These are phyloP conservation scores for Termitomyces sp. DNA, from an alignment of 768 basidiomycete species.

Conservation along the genomic window DNA sequence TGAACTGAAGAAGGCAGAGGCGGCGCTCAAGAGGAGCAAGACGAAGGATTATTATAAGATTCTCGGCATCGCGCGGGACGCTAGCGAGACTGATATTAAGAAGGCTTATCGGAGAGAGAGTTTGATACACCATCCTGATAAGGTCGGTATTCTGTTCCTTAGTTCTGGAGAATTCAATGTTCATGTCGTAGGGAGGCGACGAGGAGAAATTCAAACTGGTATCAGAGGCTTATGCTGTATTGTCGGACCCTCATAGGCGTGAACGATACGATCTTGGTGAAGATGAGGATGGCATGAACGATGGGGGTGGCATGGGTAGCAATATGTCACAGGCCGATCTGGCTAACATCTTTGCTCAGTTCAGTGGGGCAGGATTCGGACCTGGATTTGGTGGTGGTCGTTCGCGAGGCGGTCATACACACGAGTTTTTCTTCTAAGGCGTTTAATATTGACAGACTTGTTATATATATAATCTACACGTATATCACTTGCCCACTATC, in stretches of 20 bases:
- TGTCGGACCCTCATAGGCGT: conserved; percentile 71
- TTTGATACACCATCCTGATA: conserved; percentile 83
- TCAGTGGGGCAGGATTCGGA: conserved; percentile 42
- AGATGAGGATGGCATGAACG: conserved; percentile 68
- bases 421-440: conserved; percentile 29
- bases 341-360: conserved; percentile 62
- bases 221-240: conserved; percentile 75
- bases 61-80: conserved; percentile 57
- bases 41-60: conserved; percentile 90
- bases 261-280: conserved; percentile 80
- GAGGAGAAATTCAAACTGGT: conserved; percentile 96
- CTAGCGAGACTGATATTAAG: conserved; percentile 73
- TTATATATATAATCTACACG: not conserved
- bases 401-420: conserved; percentile 22
- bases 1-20: conserved; percentile 82
- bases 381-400: conserved; percentile 22
- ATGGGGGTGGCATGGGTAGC: conserved; percentile 38
- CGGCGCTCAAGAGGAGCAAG: conserved; percentile 80
- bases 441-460: not conserved
- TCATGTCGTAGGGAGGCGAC: conserved; percentile 68
- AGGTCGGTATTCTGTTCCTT: conserved; percentile 37
- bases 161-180: not conserved
- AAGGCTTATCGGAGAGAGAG: conserved; percentile 90
- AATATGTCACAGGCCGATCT: conserved; percentile 45
- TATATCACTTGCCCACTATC: not conserved